phyloP scores from a whole-genome alignment of 768 basidiomycete species.

The Boletus rubescentipes region DNA sequence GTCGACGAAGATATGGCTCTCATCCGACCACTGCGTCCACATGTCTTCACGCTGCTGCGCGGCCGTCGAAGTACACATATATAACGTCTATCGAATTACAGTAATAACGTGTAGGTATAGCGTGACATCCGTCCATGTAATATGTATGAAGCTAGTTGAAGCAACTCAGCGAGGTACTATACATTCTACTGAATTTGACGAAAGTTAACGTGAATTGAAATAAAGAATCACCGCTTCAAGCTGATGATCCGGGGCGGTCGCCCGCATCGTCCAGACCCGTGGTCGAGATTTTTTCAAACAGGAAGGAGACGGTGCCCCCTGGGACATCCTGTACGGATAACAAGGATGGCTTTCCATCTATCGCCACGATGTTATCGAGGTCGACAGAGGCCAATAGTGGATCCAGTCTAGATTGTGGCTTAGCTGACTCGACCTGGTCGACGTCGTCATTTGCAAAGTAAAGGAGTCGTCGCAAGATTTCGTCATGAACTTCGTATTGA shows the following conservation, averaged over 20 bases:
- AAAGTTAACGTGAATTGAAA: background rate
- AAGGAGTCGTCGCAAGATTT: constrained; percentile 55
- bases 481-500: constrained; percentile 58
- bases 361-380: constrained; percentile 42
- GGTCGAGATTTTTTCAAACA: constrained; percentile 63
- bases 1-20: constrained; percentile 20
- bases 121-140: constrained; percentile 6
- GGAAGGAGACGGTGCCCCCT: constrained; percentile 71
- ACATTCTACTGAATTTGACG: background rate
- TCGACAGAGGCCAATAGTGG: constrained; percentile 46
- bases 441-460: constrained; percentile 18
- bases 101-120: constrained; percentile 1
- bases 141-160: background rate
- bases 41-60: constrained; percentile 5
- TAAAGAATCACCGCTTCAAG: background rate
- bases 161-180: background rate
- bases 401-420: constrained; percentile 29
- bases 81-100: constrained; percentile 8
- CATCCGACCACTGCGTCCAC: constrained; percentile 6
- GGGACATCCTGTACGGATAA: constrained; percentile 47
- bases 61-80: constrained; percentile 11
- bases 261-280: constrained; percentile 8
- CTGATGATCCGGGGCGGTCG: background rate
- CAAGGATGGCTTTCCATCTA: constrained; percentile 34
- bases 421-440: constrained; percentile 5